Evolutionary conservation across 73 alveolate species (phyloP).

Genomic region (Blepharisma japonicum): DNA sequence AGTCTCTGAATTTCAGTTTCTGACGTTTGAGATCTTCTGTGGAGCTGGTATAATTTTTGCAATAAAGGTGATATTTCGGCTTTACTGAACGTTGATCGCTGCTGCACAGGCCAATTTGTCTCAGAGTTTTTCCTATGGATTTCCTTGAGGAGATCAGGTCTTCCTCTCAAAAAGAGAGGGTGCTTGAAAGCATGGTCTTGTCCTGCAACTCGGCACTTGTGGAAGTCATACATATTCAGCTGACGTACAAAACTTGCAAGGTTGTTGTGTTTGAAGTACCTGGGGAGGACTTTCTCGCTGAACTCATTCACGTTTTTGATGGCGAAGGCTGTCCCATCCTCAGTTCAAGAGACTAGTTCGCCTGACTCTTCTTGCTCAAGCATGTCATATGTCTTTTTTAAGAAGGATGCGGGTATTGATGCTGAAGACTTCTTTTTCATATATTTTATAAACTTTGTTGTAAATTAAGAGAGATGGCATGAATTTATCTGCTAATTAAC

Average conservation of each 20-base stretch:
- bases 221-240: conserved; percentile 52
- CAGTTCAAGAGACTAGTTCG: conserved; percentile 91
- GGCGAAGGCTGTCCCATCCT: conserved; percentile 84
- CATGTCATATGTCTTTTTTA: conserved; percentile 55
- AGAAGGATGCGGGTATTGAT: conserved; percentile 35
- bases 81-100: background rate
- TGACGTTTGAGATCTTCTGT: background rate
- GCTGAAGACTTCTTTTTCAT: conserved; percentile 12
- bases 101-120: background rate
- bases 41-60: conserved; percentile 3
- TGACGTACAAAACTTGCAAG: conserved; percentile 96
- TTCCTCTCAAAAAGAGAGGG: background rate
- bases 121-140: conserved; percentile 27
- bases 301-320: conserved; percentile 85
- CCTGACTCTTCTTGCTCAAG: conserved; percentile 30
- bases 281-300: conserved; percentile 92
- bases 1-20: background rate
- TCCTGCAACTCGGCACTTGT: too few relatives aligned
- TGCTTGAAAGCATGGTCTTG: too few relatives aligned
- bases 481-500: too few relatives aligned
- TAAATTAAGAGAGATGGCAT: too few relatives aligned
- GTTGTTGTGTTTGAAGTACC: conserved; percentile 93
- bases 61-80: conserved; percentile 21
- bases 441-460: background rate
- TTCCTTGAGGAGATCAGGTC: conserved; percentile 12